phyloP scores from a whole-genome alignment of 768 basidiomycete genomes.

The Termitomyces sp. region DNA sequence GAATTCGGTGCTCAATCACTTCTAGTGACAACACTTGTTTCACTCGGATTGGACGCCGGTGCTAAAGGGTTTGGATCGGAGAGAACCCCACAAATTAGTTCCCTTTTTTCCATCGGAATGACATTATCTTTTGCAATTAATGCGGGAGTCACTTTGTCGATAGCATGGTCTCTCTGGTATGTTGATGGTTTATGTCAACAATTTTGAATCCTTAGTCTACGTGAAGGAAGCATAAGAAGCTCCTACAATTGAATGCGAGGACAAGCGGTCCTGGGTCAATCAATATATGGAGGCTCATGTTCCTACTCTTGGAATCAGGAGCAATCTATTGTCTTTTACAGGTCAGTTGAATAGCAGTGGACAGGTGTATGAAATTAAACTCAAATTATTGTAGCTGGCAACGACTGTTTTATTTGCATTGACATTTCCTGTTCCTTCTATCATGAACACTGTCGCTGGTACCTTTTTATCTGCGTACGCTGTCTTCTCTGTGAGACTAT shows the following conservation, averaged over 20 bases:
- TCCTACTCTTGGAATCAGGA: constrained; percentile 1
- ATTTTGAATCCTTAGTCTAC: no score
- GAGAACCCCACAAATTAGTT: background rate
- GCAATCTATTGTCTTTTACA: background rate
- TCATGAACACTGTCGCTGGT: background rate
- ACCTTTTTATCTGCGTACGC: background rate
- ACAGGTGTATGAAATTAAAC: background rate
- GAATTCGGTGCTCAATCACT: background rate
- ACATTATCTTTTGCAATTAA: background rate
- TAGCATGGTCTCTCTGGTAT: constrained; percentile 1
- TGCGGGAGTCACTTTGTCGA: background rate
- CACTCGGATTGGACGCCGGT: background rate
- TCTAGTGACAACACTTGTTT: background rate
- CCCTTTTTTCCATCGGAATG: background rate
- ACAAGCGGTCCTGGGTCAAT: background rate
- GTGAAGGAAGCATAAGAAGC: background rate
- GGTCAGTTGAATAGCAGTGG: background rate
- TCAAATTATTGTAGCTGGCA: background rate
- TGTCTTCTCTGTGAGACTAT: background rate
- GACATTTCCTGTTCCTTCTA: background rate
- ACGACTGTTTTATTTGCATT: background rate
- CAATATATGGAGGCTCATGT: constrained; percentile 1
- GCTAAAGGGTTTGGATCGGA: background rate
- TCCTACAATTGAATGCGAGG: background rate
- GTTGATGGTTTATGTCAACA: background rate